Percentiles rank a stretch among this genome's conserved stretches.
Evolutionary conservation across 768 basidiomycete genomes (phyloP).

Genomic region (Panaeolus cyanescens): DNA sequence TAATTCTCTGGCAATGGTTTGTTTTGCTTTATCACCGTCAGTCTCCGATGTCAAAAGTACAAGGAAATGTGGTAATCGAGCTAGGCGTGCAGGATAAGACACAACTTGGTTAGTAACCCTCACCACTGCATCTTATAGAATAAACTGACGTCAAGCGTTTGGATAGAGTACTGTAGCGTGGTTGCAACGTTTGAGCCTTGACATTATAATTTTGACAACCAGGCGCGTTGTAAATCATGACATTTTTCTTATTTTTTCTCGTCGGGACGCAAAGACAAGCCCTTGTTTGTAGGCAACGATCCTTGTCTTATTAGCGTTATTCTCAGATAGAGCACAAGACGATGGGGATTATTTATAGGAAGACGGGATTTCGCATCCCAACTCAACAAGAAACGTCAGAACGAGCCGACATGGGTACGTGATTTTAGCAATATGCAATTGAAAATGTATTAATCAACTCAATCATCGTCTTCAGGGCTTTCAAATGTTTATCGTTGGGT

Average conservation of each 20-base stretch:
- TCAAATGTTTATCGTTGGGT: neutral
- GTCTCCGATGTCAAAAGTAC: neutral
- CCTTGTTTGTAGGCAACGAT: neutral
- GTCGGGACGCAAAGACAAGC: neutral
- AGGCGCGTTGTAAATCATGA: too few relatives aligned
- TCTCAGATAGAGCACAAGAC: neutral
- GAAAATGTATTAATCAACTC: neutral
- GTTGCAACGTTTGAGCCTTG: neutral
- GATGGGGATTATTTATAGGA: neutral
- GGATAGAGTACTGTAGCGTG: neutral
- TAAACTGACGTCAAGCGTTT: neutral
- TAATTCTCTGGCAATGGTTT: too few relatives aligned
- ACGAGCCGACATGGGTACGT: too few relatives aligned
- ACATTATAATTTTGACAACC: too few relatives aligned
- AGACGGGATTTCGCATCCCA: neutral
- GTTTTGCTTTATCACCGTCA: neutral
- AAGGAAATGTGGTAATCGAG: neutral
- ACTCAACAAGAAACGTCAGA: neutral
- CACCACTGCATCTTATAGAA: neutral
- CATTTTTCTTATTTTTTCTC: neutral
- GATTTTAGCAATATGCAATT: too few relatives aligned
- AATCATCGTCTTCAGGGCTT: neutral
- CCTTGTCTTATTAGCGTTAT: neutral
- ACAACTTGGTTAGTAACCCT: neutral
- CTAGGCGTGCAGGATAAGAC: neutral